Base-by-base conservation (phyloP, 208 protist species). In the Polymyxa betae region DNA sequence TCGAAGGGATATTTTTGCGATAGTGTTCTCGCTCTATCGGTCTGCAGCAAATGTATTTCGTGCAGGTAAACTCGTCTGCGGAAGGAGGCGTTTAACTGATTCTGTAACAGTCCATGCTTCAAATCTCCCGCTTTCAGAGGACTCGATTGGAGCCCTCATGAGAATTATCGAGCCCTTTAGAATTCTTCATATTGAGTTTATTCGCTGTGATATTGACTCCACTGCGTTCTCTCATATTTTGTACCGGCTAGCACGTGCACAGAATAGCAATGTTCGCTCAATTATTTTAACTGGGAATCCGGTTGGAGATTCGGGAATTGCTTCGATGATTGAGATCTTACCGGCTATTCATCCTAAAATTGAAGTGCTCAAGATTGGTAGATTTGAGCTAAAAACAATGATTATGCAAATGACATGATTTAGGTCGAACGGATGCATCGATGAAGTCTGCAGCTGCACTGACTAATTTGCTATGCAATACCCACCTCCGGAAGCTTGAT, bases 281-380 rank as follows among this genome's bases (percentile, higher is more conserved):
- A 35, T 82, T 35, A 82, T 82, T n/a, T 43, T 82, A 43, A 82
- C 72, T n/a, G 72, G 40, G 10, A 82, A 82, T 43, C 72, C 72
- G 72, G 35, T 82, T n/a, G 72, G 72, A 35, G 72, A 82, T n/a
- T 16, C 5, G 16, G 72, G 35, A 20, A 82, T 82, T 12, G n/a
- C 72, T 35, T 45, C 72, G 12, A 40, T 82, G 72, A 35, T 82
- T 35, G 16, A 35, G 12, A 43, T 82, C 5, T 45, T 82, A 45
- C 40, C 72, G 5, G 5, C n/a, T 35, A 45, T 43, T 20, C 5
- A 82, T 43, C n/a, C n/a, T 5, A 35, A 43, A 20, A 5, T 82
- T 5, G 72, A 82, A 82, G 40, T 43, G n/a, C 40, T 82, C 12
- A 82, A 82, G n/a, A 82, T 82, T 43, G 72, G 72, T 82, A 20